Percentiles rank a stretch among this genome's conserved stretches.
phyloP scores from a whole-genome alignment of 176 grass and related monocot genomes.

The Chloris gayana region DNA sequence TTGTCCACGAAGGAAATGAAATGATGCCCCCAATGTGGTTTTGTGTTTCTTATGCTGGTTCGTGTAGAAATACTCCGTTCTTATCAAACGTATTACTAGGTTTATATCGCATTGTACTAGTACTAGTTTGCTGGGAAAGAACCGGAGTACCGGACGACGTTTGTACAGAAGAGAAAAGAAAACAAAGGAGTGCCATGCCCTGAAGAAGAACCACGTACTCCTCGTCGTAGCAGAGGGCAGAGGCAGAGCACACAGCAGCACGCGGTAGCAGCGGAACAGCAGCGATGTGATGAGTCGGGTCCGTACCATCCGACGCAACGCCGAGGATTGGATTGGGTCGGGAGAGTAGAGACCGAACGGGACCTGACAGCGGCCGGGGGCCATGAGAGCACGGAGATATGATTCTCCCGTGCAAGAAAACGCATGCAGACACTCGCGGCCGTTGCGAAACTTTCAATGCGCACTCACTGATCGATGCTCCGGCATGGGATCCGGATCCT shows the following conservation, averaged over 20 bases:
- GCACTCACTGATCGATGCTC: neutral
- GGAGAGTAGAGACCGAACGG: neutral
- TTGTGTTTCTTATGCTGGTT: neutral
- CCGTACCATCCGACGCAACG: neutral
- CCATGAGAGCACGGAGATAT: neutral
- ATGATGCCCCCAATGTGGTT: neutral
- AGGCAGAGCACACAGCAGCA: neutral
- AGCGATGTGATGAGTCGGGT: slow-evolving; percentile 1
- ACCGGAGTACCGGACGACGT: neutral
- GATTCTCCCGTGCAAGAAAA: slow-evolving; percentile 48
- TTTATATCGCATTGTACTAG: no score
- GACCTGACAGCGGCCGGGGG: neutral
- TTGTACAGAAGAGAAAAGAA: neutral
- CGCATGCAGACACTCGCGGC: slow-evolving; percentile 10
- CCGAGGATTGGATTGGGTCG: neutral
- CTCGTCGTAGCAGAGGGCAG: no score
- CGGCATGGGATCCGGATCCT: slow-evolving; percentile 34
- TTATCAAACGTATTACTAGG: no score
- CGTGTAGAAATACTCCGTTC: no score
- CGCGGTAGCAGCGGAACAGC: neutral
- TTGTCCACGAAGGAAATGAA: neutral
- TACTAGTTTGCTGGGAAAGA: neutral
- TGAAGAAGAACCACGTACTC: neutral
- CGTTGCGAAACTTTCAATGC: slow-evolving; percentile 43
- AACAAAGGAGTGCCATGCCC: neutral